These are phyloP conservation scores for Ophiostoma fasciatum DNA, from an alignment of 2,329 filamentous ascomycete species.

Conservation along the genomic window DNA sequence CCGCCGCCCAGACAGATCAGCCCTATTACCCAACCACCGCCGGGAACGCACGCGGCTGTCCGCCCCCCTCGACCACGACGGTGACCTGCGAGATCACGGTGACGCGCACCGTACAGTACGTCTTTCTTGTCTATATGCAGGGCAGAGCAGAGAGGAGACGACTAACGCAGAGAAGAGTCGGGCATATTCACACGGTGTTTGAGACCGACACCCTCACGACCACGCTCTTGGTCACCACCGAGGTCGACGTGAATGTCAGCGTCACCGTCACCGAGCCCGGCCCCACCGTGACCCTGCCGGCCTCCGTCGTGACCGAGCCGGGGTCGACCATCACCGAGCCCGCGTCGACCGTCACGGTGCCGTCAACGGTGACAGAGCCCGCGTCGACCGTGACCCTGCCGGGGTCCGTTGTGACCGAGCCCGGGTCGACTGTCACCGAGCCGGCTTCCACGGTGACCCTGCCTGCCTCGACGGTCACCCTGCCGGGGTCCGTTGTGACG, in stretches of 20 bases:
- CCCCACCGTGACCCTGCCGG: constrained; percentile 8
- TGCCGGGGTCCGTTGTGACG: neutral
- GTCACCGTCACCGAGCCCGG: neutral
- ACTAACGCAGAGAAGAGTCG: no score
- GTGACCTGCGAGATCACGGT: no score
- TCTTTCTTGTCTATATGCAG: neutral
- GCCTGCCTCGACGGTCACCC: neutral
- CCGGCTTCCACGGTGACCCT: constrained; percentile 3
- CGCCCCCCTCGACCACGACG: no score
- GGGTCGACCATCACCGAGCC: constrained; percentile 6
- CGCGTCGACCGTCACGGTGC: neutral
- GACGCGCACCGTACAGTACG: neutral
- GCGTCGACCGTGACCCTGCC: constrained; percentile 2
- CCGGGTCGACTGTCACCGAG: constrained; percentile 7
- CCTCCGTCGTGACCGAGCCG: constrained; percentile 4
- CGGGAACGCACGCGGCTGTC: neutral
- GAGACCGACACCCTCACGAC: neutral
- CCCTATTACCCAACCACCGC: neutral
- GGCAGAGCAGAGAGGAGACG: no score
- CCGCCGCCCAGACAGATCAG: neutral
- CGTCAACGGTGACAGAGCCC: neutral
- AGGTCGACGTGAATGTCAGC: constrained; percentile 1
- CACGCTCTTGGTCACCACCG: constrained; percentile 4
- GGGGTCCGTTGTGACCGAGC: constrained; percentile 2
- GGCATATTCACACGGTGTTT: neutral